A percentile compares a stretch with the other conserved stretches of the same genome.
Conservation (phyloP, 768 basidiomycete species). For the Nevesoporus exiguus region DNA sequence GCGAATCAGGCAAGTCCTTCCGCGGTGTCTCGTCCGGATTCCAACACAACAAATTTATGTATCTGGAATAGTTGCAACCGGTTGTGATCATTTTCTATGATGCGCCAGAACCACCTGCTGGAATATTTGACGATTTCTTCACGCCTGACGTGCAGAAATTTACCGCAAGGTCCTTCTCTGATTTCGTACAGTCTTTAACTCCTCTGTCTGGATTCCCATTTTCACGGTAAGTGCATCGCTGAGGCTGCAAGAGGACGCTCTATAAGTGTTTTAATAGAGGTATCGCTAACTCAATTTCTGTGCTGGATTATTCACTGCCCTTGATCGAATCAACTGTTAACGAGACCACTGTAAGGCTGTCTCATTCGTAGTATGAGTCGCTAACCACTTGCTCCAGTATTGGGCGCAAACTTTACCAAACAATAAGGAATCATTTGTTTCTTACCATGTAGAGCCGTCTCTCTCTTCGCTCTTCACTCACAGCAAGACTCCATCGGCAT, state of each 20-base stretch:
- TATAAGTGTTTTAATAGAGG: neutral
- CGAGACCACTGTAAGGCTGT: neutral
- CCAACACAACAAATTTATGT: neutral
- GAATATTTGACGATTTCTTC: slow-evolving; percentile 26
- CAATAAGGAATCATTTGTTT: neutral
- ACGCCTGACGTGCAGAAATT: slow-evolving; percentile 1
- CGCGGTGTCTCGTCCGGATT: neutral
- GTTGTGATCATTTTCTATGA: slow-evolving; percentile 51
- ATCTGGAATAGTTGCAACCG: neutral
- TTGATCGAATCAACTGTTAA: neutral
- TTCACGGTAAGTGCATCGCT: neutral
- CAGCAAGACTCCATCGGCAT: slow-evolving; percentile 37
- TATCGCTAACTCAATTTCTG: neutral
- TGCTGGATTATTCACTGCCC: neutral
- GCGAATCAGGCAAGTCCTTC: neutral
- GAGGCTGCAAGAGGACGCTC: too few species aligned
- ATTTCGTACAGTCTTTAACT: slow-evolving; percentile 9
- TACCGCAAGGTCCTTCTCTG: slow-evolving; percentile 12
- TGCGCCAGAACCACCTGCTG: slow-evolving; percentile 28
- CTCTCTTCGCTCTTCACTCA: slow-evolving; percentile 39
- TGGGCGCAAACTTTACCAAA: neutral
- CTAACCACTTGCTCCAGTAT: neutral
- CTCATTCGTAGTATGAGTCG: neutral
- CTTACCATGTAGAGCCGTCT: slow-evolving; percentile 32
- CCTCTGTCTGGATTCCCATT: neutral